Evolutionary conservation across 2,329 filamentous ascomycete genomes (phyloP), one percentile per base, ranked within the genome.

Genomic region (Leptographium lundbergii): DNA sequence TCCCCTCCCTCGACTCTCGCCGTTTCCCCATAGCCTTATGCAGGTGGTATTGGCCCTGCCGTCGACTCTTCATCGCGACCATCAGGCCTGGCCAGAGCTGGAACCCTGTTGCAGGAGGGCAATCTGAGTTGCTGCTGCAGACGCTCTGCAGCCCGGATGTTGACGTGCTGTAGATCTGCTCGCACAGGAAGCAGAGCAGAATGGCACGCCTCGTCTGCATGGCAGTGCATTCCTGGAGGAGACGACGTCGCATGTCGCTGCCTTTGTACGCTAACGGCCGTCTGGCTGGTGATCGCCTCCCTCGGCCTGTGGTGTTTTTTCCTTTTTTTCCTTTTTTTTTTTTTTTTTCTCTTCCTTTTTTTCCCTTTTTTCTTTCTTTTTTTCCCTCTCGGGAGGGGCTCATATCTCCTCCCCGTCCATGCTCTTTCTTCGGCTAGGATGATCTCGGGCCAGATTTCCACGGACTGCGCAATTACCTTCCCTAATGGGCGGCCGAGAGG

Each of bases 81-180:
- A 27, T 7, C 32, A 51, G 32, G 32, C 22, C 32, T 54, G 27
- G 27, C 29, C 29, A 36, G 17, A 36, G 29, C 32, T 22, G 11
- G 52, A 11, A 25, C n/a, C 51, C 51, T 34, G 51, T 34, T 53
- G 52, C 53, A 36, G 48, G 24, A 27, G 48, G 48, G 48, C 48
- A 17, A 51, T 51, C 48, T 51, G 25, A 2, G 22, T n/a, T 45
- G 22, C 36, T 53, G 53, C 53, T 55, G 53, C 53, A 55, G 53
- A 39, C 53, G 53, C 53, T 55, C 53, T 55, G 53, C 53, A 55
- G 53, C 53, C 27, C 53, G 53, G 53, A 36, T 45, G 36, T 54
- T 55, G 53, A 27, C 34, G 32, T 54, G 34, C 52, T 36, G 52
- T 54, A 36, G 52, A 54, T 54, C 52, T 54, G 48, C n/a, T 54